phyloP scores from a whole-genome alignment of 2,329 filamentous ascomycete species.

The Periconia sp. region DNA sequence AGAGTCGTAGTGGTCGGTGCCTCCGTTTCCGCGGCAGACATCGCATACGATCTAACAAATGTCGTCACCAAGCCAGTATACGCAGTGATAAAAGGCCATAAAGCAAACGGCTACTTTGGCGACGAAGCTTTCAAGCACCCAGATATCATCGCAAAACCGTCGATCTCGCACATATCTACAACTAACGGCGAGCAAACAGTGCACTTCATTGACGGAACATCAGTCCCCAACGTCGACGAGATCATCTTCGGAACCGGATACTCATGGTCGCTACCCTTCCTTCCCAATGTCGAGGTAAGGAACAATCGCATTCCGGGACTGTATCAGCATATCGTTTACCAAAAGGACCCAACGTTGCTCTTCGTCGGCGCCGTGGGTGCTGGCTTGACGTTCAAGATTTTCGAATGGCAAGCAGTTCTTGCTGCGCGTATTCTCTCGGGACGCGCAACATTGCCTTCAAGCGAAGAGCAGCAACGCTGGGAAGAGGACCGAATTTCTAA shows the following conservation, averaged over 20 bases:
- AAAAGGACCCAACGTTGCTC: conserved; percentile 59
- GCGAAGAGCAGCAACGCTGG: conserved; percentile 61
- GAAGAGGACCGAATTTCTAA: conserved; percentile 60
- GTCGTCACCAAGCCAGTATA: conserved; percentile 57
- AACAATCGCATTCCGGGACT: conserved; percentile 64
- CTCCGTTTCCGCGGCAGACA: conserved; percentile 69
- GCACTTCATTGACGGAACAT: conserved; percentile 62
- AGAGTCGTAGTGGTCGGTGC: conserved; percentile 67
- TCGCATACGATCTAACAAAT: conserved; percentile 60
- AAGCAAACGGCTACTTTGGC: conserved; percentile 61
- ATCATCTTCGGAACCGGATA: conserved; percentile 73
- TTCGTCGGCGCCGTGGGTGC: conserved; percentile 64
- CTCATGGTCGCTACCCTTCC: conserved; percentile 67
- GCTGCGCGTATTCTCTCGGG: conserved; percentile 65
- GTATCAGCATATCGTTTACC: conserved; percentile 65
- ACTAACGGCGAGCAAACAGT: conserved; percentile 52
- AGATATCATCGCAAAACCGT: conserved; percentile 54
- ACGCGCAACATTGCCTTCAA: conserved; percentile 57
- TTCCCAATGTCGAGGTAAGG: conserved; percentile 52
- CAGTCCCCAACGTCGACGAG: conserved; percentile 61
- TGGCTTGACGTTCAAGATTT: conserved; percentile 69
- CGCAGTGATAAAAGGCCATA: conserved; percentile 61
- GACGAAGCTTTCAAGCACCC: conserved; percentile 67
- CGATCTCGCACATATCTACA: conserved; percentile 54
- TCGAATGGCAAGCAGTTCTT: conserved; percentile 71